A percentile compares a stretch with the other conserved stretches of the same genome.
These are phyloP conservation scores for Taiwanofungus camphoratus DNA, from an alignment of 1,284 basidiomycete species.

Conservation along the genomic window DNA sequence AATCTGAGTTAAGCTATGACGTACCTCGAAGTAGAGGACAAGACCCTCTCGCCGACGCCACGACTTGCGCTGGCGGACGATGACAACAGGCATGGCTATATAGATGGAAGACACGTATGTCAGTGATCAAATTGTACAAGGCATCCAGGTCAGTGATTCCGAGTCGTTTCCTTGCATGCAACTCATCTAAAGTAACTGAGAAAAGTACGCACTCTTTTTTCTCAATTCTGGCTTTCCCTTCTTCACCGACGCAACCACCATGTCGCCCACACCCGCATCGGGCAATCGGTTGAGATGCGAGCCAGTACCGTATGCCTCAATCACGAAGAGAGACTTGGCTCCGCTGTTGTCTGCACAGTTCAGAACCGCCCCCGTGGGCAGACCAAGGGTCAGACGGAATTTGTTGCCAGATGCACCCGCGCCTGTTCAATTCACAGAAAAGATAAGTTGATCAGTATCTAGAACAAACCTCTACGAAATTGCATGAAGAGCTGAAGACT, in stretches of 20 bases:
- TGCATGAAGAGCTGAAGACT: too few species aligned
- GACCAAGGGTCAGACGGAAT: constrained; percentile 95
- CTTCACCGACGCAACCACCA: constrained; percentile 99
- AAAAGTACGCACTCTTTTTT: constrained; percentile 88
- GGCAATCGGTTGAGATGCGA: constrained; percentile 97
- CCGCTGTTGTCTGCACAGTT: constrained; percentile 99
- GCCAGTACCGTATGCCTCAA: constrained; percentile 91
- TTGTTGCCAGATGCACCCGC: constrained; percentile 78
- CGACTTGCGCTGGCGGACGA: constrained; percentile 97
- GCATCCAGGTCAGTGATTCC: neutral
- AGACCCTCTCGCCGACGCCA: constrained; percentile 98
- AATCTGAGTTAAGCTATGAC: too few species aligned
- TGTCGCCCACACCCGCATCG: constrained; percentile 97
- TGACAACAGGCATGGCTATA: constrained; percentile 93
- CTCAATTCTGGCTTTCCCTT: constrained; percentile 99
- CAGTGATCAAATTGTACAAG: neutral
- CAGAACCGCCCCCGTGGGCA: constrained; percentile 97
- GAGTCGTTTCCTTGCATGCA: neutral
- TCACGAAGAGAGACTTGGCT: constrained; percentile 92
- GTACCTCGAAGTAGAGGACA: constrained; percentile 96
- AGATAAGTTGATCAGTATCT: constrained; percentile 33
- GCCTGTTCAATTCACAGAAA: constrained; percentile 33
- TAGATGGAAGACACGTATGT: constrained; percentile 1
- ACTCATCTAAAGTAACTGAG: constrained; percentile 4
- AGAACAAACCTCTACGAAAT: neutral